These are phyloP conservation scores for Combretum micranthum DNA, from an alignment of 345 rosid genomes.

Conservation along the genomic window DNA sequence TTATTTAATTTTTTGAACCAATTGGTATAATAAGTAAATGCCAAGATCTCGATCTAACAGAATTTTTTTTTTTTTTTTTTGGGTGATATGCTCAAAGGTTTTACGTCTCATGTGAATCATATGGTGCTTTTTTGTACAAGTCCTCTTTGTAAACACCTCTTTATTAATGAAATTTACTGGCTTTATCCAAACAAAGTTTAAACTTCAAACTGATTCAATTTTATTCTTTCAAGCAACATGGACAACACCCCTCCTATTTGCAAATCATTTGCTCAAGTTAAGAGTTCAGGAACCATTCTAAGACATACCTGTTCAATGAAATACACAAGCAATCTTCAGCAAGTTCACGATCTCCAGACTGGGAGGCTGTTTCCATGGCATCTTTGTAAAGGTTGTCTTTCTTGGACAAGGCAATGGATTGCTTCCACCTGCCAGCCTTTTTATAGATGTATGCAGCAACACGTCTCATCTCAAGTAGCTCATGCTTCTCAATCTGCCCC, in stretches of 20 bases:
- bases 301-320: constrained; percentile 72
- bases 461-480: constrained; percentile 96
- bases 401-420: constrained; percentile 93
- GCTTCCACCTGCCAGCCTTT: constrained; percentile 99
- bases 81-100: too few species aligned
- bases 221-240: too few species aligned
- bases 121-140: background rate
- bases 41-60: too few species aligned
- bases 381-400: constrained; percentile 87
- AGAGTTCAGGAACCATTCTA: too few species aligned
- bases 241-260: too few species aligned
- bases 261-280: too few species aligned
- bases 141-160: background rate
- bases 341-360: constrained; percentile 93
- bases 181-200: background rate
- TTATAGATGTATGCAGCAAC: constrained; percentile 97
- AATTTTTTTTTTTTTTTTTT: too few species aligned
- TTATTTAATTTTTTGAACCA: too few species aligned
- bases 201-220: too few species aligned
- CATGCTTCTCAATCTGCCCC: constrained; percentile 93
- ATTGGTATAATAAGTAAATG: too few species aligned
- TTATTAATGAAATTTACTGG: too few species aligned
- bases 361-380: constrained; percentile 99
- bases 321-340: constrained; percentile 91
- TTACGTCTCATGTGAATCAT: too few species aligned